A percentile compares a stretch with the other conserved stretches of the same genome.
These are phyloP conservation scores for Solidago caesia DNA, from an alignment of 129 eudicot genomes.

Conservation along the genomic window DNA sequence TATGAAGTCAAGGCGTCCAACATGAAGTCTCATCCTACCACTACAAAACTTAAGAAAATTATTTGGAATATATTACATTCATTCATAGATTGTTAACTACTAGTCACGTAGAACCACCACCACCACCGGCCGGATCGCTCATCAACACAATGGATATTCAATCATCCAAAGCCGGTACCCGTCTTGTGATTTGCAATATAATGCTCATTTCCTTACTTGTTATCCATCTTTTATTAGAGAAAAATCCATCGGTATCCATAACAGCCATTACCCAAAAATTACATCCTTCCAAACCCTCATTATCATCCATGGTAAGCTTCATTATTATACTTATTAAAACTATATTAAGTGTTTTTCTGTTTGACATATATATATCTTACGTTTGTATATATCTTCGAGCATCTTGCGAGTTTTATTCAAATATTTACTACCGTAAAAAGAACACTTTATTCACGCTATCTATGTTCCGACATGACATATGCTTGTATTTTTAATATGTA, in stretches of 20 bases:
- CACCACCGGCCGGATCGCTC: neutral
- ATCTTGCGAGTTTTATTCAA: too few relatives aligned
- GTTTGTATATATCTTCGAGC: too few relatives aligned
- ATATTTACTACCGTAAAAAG: neutral
- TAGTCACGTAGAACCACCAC: neutral
- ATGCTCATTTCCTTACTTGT: conserved; percentile 25
- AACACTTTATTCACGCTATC: neutral
- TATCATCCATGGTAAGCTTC: conserved; percentile 23
- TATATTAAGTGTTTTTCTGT: neutral
- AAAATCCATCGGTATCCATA: conserved; percentile 23
- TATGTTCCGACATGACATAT: too few relatives aligned
- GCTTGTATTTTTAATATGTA: too few relatives aligned
- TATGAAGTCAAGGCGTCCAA: conserved; percentile 13
- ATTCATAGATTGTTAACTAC: neutral
- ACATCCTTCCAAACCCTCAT: conserved; percentile 26
- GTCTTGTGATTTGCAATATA: conserved; percentile 22
- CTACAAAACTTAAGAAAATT: neutral
- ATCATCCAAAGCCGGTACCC: conserved; percentile 17
- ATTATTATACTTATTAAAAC: neutral
- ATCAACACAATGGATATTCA: conserved; percentile 20
- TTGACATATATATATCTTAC: too few relatives aligned
- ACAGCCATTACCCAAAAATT: conserved; percentile 15
- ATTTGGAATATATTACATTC: neutral
- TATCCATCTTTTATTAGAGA: conserved; percentile 19
- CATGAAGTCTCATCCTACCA: conserved; percentile 8